Conservation (phyloP, 169 alveolate genomes). For the Cryptosporidium muris region DNA sequence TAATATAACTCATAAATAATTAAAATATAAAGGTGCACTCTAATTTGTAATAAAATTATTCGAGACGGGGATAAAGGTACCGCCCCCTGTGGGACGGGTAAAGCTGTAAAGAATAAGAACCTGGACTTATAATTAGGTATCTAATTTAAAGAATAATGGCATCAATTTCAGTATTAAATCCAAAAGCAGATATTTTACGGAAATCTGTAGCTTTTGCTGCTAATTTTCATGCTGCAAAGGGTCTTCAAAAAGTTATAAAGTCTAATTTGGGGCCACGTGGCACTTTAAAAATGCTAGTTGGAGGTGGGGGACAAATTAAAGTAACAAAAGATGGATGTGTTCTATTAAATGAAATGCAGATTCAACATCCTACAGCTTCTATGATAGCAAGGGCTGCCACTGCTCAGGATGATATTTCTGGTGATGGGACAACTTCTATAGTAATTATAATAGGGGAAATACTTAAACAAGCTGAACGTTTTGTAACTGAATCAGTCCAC, state of each 20-base stretch:
- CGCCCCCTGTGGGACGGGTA: no score
- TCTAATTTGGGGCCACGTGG: constrained; percentile 98
- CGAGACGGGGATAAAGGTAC: no score
- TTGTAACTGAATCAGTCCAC: constrained; percentile 93
- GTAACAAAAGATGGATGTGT: constrained; percentile 97
- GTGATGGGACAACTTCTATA: constrained; percentile 98
- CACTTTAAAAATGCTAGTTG: constrained; percentile 98
- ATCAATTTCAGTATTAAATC: constrained; percentile 83
- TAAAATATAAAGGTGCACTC: not conserved
- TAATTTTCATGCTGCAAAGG: constrained; percentile 96
- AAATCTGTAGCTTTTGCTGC: constrained; percentile 95
- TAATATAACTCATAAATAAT: not conserved
- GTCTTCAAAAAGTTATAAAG: constrained; percentile 94
- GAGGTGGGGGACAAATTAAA: constrained; percentile 94
- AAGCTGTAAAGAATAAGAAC: no score
- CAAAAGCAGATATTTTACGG: constrained; percentile 95
- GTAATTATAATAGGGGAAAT: constrained; percentile 95
- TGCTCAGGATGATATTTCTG: constrained; percentile 98
- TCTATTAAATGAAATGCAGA: constrained; percentile 97
- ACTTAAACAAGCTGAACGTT: constrained; percentile 86
- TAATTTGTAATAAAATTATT: not conserved
- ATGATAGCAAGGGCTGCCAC: constrained; percentile 98
- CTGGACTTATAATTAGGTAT: no score
- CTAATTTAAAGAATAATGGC: constrained; percentile 25
- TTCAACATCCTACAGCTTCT: constrained; percentile 99